phyloP scores from a whole-genome alignment of 352 stramenopile genomes.

The Phytophthora sp. region DNA sequence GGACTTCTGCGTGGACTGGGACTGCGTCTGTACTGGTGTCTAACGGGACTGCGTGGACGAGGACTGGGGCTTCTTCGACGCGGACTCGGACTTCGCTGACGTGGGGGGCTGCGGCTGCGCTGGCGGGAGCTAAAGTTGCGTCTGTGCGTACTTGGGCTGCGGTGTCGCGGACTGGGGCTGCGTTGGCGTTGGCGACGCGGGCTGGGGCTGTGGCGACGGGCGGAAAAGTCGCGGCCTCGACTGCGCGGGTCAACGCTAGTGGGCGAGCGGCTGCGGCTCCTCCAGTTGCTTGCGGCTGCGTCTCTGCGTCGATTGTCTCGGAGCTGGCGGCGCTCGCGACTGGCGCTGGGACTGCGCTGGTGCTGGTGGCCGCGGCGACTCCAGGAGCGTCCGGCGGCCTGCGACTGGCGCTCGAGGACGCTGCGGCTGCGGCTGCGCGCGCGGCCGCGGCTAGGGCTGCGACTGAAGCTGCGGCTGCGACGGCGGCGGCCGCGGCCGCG shows the following conservation, averaged over 20 bases:
- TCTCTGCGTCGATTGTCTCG: neutral
- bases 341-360: conserved; percentile 25
- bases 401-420: neutral
- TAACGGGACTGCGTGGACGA: too few species aligned
- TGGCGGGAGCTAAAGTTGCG: neutral
- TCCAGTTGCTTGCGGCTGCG: neutral
- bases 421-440: conserved; percentile 26
- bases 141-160: neutral
- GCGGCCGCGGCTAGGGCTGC: conserved; percentile 14
- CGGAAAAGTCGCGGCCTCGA: too few species aligned
- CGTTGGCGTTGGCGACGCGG: conserved; percentile 1
- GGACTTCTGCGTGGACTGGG: conserved; percentile 5
- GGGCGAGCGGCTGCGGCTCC: conserved; percentile 25
- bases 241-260: conserved; percentile 16
- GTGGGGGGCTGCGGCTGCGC: conserved; percentile 9
- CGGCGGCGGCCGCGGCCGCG: conserved; percentile 17
- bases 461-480: conserved; percentile 11
- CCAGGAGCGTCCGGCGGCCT: too few species aligned
- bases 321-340: conserved; percentile 15
- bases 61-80: too few species aligned
- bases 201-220: conserved; percentile 12
- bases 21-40: neutral
- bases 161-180: too few species aligned
- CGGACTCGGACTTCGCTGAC: conserved; percentile 9
- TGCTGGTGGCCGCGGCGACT: neutral